phyloP scores from a whole-genome alignment of 2,329 filamentous ascomycete genomes.

The Fusarium pseudoanthophilum region DNA sequence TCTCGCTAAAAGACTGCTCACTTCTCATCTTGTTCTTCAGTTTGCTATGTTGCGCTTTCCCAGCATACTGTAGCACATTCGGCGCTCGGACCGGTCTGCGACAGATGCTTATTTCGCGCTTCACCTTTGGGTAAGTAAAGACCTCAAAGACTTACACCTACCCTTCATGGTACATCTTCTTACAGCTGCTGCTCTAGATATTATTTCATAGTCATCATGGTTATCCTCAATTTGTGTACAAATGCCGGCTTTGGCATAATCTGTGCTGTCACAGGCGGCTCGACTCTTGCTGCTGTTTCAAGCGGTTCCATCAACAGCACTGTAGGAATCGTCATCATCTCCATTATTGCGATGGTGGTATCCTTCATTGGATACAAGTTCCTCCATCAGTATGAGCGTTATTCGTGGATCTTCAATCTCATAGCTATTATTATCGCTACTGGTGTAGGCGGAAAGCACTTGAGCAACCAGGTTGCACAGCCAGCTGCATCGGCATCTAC shows the following conservation, averaged over 20 bases:
- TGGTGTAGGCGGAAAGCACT: neutral
- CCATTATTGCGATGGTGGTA: neutral
- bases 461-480: neutral
- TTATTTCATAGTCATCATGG: neutral
- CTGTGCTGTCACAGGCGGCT: neutral
- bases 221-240: neutral
- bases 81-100: neutral
- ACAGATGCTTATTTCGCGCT: neutral
- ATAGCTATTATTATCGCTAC: neutral
- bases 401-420: neutral
- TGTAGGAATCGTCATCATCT: neutral
- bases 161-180: neutral
- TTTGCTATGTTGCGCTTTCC: neutral
- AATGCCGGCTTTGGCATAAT: neutral
- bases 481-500: neutral
- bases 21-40: neutral
- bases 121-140: neutral
- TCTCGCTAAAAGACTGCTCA: neutral
- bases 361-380: neutral
- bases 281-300: neutral
- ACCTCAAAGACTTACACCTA: fast-evolving
- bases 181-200: neutral
- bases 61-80: neutral
- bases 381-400: neutral
- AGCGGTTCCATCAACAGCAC: neutral